These are phyloP conservation scores for Lagenidium sp. DNA, from an alignment of 352 stramenopile genomes.

Conservation along the genomic window DNA sequence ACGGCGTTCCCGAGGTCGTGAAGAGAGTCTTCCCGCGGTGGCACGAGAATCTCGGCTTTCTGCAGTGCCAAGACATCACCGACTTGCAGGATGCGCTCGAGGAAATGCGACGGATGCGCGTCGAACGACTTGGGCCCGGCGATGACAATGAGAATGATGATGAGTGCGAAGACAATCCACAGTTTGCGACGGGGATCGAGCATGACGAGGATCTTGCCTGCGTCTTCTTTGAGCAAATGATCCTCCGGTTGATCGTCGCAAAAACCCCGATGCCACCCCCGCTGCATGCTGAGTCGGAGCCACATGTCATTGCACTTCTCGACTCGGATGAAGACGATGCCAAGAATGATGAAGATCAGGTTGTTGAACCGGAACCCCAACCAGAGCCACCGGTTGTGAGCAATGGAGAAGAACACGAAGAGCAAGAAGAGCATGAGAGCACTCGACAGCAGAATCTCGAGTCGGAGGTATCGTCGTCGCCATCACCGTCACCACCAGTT, in stretches of 20 bases:
- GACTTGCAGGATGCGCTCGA: constrained; percentile 18
- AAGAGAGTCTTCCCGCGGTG: constrained; percentile 41
- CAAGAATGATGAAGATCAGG: not conserved
- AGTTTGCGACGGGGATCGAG: not conserved
- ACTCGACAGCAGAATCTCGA: not conserved
- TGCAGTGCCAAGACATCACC: constrained; percentile 18
- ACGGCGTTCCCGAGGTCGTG: constrained; percentile 26
- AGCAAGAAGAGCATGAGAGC: not conserved
- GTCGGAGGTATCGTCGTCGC: too few species aligned
- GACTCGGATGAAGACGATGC: not conserved
- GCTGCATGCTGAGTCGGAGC: not conserved
- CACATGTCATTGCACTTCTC: not conserved
- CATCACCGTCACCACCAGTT: too few species aligned
- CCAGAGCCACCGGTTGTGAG: not conserved
- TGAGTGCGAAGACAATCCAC: not conserved
- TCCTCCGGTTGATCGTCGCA: constrained; percentile 4
- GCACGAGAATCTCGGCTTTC: constrained; percentile 32
- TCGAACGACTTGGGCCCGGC: not conserved
- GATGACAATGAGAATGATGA: not conserved
- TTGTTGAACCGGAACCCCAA: not conserved
- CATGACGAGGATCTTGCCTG: constrained; percentile 8
- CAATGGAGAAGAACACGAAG: constrained; percentile 7
- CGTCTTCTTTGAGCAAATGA: constrained; percentile 11
- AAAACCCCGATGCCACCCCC: not conserved
- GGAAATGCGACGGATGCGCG: constrained; percentile 5